Base-by-base conservation (phyloP, 2,329 filamentous ascomycete species). In the Apiospora phragmitis region DNA sequence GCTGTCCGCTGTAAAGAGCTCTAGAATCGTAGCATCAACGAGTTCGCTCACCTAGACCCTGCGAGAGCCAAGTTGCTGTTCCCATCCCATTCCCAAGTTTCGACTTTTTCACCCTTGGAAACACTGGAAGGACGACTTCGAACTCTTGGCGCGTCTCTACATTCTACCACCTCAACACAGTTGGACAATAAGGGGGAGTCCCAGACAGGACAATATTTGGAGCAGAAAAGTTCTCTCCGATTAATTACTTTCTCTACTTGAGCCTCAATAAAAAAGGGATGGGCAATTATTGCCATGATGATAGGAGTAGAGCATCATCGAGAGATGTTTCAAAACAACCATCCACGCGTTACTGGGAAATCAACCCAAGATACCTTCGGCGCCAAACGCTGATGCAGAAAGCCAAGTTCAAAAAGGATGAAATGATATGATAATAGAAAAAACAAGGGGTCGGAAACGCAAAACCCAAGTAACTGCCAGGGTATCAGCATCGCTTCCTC, bases 351-450 rank as follows among this genome's bases (percentile, higher is more conserved):
- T 51, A 62, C 32, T 38, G 55, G 55, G 11, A 62, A 62, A 62
- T 38, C 18, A 62, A 62, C 55, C 55, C 32, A 38, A 41, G 38
- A 41, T 21, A 62, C 55, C 55, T 38, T 62, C 55, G 55, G 65
- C 65, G 65, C 67, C 67, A 32, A 55, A 68, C 67, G 67, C 67
- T 68, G 67, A 68, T 68, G 67, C 67, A 68, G 35, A 41, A 68
- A 68, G 41, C 32, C 45, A 55, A 68, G 21, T n/a, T 45, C 42
- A 67, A 47, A 32, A 47, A 45, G 18, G 8, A 6, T 6, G 26
- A 47, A 24, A 29, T 9, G 21, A 68, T 49, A 49, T 9, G 43
- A 49, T 8, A 29, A 49, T 55, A 32, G 21, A n/a, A 38, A 29
- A 38, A 14, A 55, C 14, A 55, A 55, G 11, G 43, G 32, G 24